Evolutionary conservation across 1,139 yeast species (phyloP), one percentile per base, ranked within the genome.

Genomic region (Pichia sp.): DNA sequence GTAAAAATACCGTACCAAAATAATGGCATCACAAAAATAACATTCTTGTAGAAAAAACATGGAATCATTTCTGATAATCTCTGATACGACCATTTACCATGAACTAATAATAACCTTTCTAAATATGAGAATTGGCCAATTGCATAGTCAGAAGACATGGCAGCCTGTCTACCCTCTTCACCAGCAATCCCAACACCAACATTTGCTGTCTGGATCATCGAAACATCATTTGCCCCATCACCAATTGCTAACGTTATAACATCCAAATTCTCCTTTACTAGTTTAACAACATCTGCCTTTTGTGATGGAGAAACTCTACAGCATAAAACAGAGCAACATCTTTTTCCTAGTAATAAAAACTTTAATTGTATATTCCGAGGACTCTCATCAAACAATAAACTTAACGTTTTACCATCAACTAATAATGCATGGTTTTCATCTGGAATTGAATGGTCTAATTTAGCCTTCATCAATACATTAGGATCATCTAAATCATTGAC

Each of bases 141-240:
- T n/a, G 81, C 84, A 61, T 79, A 79, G 63, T 79, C 85, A 1
- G 83, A 75, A 2, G 83, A 76, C 84, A 79, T 79, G 8, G 76
- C 84, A 1, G 84, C 84, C 61, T 79, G 84, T 57, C 84, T 66
- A 55, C 85, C 85, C 65, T 79, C 85, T 64, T 79, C 83, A 53
- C 85, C 85, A 4, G 83, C 85, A 57, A 79, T 79, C 57, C 85
- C 85, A 43, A 79, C 77, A 48, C 85, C 85, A 43, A 79, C 77
- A 62, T 79, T 75, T 4, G 85, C 82, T 8, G 83, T 76, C 63
- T 79, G 85, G 55, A 79, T 79, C 85, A 79, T 79, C 7, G 85
- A 82, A 44, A 79, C 85, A 63, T 79, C 85, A 60, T 79, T 79
- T 28, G 85, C 83, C 53, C 85, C 85, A 64, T 79, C 85, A 38